Conservation (phyloP, 2,329 filamentous ascomycete genomes). For the Ophiostoma perfectum region DNA sequence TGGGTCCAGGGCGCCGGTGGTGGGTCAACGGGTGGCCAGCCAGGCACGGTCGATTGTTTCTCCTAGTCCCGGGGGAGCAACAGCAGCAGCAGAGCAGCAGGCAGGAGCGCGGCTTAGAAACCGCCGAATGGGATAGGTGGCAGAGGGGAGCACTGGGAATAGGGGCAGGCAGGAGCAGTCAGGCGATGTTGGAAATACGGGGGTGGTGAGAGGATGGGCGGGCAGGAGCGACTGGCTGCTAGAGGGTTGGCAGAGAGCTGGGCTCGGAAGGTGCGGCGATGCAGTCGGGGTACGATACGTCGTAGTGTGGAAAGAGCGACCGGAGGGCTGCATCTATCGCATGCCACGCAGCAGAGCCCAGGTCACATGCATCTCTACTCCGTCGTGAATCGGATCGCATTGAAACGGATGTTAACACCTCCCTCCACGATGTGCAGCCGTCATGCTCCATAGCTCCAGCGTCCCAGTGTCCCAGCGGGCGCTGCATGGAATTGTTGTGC, state of each 20-base stretch:
- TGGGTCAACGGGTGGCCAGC: neutral
- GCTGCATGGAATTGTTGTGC: neutral
- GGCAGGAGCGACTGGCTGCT: neutral
- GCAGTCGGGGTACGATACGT: neutral
- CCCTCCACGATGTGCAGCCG: too few species aligned
- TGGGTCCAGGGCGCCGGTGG: neutral
- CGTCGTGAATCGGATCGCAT: too few species aligned
- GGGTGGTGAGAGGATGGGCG: neutral
- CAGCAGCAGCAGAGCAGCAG: neutral
- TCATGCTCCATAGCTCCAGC: too few species aligned
- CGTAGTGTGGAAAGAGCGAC: neutral
- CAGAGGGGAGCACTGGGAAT: neutral
- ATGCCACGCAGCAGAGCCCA: neutral
- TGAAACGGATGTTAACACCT: too few species aligned
- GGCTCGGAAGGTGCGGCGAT: slow-evolving; percentile 1
- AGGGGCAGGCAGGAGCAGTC: neutral
- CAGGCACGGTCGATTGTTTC: neutral
- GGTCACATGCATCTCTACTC: too few species aligned
- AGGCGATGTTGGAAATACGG: slow-evolving; percentile 1
- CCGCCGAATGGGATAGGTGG: neutral
- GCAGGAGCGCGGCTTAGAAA: neutral
- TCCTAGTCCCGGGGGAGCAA: neutral
- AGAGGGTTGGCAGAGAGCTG: neutral
- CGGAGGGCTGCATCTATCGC: neutral
- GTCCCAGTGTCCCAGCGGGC: too few species aligned